Evolutionary conservation across 1,139 yeast genomes (phyloP).

Genomic region (Blastobotrys arbuscula): DNA sequence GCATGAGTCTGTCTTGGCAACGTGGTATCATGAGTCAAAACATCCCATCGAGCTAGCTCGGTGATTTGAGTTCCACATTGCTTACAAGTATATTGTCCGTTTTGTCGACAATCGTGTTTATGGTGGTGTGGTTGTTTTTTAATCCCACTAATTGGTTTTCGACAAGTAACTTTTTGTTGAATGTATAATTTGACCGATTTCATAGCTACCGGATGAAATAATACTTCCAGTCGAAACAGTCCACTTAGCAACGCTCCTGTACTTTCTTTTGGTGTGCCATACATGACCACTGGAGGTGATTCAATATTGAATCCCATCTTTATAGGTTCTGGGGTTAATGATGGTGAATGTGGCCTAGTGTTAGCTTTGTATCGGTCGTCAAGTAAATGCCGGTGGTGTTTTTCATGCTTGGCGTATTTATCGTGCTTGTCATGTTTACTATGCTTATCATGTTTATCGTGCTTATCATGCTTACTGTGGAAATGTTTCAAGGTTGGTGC

Average conservation of each 20-base stretch:
- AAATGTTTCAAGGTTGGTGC: conserved; percentile 11
- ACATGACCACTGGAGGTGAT: conserved; percentile 84
- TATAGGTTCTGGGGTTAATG: conserved; percentile 14
- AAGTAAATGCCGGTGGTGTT: neutral
- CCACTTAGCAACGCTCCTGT: conserved; percentile 88
- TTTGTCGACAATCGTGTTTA: conserved; percentile 12
- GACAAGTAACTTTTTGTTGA: conserved; percentile 53
- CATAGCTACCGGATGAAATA: conserved; percentile 36
- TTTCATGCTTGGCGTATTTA: conserved; percentile 5
- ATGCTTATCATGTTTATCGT: conserved; percentile 2
- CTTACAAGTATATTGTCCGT: conserved; percentile 21
- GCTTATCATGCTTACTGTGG: conserved; percentile 2
- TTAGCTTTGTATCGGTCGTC: neutral
- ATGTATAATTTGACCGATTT: conserved; percentile 58
- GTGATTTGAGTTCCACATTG: conserved; percentile 51
- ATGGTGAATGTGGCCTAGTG: conserved; percentile 11
- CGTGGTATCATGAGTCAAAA: conserved; percentile 51
- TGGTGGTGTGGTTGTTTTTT: conserved; percentile 13
- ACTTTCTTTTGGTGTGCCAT: conserved; percentile 72
- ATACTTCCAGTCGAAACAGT: conserved; percentile 39
- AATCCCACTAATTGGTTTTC: conserved; percentile 12
- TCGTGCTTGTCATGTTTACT: neutral
- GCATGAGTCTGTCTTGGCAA: conserved; percentile 66
- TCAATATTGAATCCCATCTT: conserved; percentile 62
- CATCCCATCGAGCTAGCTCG: conserved; percentile 85